Evolutionary conservation across 2,329 filamentous ascomycete species (phyloP).

Genomic region (Paracoccidioides brasiliensis): DNA sequence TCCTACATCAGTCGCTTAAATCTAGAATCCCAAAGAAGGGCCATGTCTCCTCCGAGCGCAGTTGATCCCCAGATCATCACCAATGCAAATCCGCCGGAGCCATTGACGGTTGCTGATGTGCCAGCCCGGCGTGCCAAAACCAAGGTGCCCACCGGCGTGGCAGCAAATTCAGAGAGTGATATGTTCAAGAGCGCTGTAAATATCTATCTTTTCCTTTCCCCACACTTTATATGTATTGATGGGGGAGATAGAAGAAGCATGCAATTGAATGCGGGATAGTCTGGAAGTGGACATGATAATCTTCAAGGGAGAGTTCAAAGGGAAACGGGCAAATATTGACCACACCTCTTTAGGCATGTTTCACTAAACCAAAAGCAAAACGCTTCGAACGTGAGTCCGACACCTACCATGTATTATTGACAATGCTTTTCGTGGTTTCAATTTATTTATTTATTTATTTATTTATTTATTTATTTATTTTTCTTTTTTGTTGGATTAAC

Average conservation of each 20-base stretch:
- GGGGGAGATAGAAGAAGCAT: too few relatives aligned
- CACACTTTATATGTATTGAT: too few relatives aligned
- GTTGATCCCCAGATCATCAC: background rate
- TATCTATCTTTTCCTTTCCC: background rate
- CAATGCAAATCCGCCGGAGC: background rate
- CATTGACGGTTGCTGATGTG: constrained; percentile 53
- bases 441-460: too few relatives aligned
- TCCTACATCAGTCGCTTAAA: background rate
- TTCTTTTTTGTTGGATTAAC: background rate
- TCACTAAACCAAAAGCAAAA: constrained; percentile 60
- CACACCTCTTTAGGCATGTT: constrained; percentile 22
- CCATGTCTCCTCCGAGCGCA: constrained; percentile 3
- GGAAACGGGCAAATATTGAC: background rate
- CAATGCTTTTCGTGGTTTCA: background rate
- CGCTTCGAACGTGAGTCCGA: constrained; percentile 65
- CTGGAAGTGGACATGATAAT: too few relatives aligned
- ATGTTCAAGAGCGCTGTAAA: constrained; percentile 66
- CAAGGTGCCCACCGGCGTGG: constrained; percentile 59
- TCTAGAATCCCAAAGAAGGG: background rate
- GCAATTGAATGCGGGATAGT: too few relatives aligned
- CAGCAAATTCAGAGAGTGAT: constrained; percentile 63
- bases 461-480: too few relatives aligned
- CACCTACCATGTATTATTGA: background rate
- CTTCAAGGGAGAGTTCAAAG: background rate
- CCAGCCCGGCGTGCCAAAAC: constrained; percentile 57